Percentiles rank a stretch among this genome's conserved stretches.
Evolutionary conservation across 441 rosid genomes (phyloP).

Genomic region (Gossypium aridum): DNA sequence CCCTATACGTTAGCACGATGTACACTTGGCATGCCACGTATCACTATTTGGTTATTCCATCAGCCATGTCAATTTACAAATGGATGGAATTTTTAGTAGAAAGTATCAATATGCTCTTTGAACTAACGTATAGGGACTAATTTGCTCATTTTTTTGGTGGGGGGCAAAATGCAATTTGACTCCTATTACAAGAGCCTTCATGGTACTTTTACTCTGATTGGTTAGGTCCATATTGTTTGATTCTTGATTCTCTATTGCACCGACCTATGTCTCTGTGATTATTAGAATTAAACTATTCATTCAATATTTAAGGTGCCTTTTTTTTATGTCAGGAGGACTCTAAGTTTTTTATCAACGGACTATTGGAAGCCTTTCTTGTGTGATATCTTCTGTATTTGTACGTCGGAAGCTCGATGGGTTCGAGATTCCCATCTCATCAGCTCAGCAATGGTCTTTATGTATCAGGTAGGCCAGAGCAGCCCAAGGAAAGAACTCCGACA

Average conservation of each 20-base stretch:
- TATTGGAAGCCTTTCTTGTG: constrained; percentile 10
- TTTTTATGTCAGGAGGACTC: constrained; percentile 23
- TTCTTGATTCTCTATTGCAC: not conserved
- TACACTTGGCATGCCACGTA: too few species aligned
- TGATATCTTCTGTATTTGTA: constrained; percentile 18
- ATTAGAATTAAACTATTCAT: not conserved
- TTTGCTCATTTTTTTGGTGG: too few species aligned
- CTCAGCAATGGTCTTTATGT: constrained; percentile 93
- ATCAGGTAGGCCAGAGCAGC: constrained; percentile 95
- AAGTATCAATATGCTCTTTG: too few species aligned
- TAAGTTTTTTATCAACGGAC: constrained; percentile 18
- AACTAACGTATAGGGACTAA: too few species aligned
- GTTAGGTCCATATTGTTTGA: not conserved
- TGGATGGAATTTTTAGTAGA: too few species aligned
- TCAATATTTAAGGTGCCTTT: not conserved
- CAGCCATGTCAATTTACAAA: too few species aligned
- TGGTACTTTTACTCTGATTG: too few species aligned
- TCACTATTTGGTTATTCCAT: too few species aligned
- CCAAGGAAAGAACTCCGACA: constrained; percentile 90
- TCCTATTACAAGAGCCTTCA: too few species aligned
- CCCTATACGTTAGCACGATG: too few species aligned
- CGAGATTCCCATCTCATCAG: constrained; percentile 95
- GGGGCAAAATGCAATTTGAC: too few species aligned
- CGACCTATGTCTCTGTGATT: not conserved
- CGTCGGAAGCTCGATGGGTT: constrained; percentile 55